Base-by-base conservation (phyloP, 106 monocot genomes). In the Dioscorea dumetorum region DNA sequence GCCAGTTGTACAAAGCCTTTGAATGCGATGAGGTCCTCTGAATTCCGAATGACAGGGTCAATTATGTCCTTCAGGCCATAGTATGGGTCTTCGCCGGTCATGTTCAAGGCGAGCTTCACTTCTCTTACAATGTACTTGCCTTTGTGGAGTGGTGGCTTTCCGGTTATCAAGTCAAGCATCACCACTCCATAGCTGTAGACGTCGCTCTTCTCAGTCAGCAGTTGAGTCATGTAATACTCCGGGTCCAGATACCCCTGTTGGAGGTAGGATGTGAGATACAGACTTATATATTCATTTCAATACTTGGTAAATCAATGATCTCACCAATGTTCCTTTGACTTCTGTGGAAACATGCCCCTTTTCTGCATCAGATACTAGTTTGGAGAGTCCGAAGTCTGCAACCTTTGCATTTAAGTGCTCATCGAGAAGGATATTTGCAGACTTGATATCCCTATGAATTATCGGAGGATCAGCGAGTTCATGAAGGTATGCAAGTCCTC, bases 361-460 rank as follows among this genome's bases (percentile, higher is more conserved):
- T 48, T 79, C 74, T 24, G 58, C 72, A 33, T 84, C 81, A 63
- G 84, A 61, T 51, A 81, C 84, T 49, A 84, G 64, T 60, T 83
- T 74, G 49, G 88, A 88, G 52, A 88, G 84, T 17, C 88, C 88
- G 70, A 88, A 88, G 72, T 88, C 88, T 61, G 84, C 74, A 71
- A 88, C 88, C 64, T 88, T 88, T 53, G 88, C 84, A 48, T 69
- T 88, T 67, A 88, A 73, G 65, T 78, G 79, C 19, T 84, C 84
- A 71, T 88, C 88, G 67, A 88, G 53, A 62, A 88, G 81, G 58
- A 88, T 84, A 74, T 88, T 88, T 33, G 75, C 76, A 20, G 88
- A 78, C 71, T 94, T 94, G 33, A 94, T 70, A 78, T 94, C 94
- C 78, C 94, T 94, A 69, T 94, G 94, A 69, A 94, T 94, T 63